Evolutionary conservation across 495 filamentous ascomycete genomes (phyloP).

Genomic region (Peziza echinospora): DNA sequence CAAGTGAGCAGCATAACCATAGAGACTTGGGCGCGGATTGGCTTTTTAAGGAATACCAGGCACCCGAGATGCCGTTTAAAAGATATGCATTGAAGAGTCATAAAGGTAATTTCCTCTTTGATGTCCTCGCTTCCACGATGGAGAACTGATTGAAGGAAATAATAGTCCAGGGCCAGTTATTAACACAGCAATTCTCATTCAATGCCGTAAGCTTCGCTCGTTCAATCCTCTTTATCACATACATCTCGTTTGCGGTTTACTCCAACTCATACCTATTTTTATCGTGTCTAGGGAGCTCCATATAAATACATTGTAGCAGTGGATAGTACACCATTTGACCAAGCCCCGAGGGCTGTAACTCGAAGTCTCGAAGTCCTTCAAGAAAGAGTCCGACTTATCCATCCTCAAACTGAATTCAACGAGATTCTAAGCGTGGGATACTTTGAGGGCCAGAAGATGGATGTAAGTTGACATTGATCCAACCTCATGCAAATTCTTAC

Average conservation of each 20-base stretch:
- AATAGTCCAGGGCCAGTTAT: slow-evolving; percentile 24
- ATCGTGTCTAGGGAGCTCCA: slow-evolving; percentile 50
- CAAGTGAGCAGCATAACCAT: slow-evolving; percentile 21
- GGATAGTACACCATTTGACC: slow-evolving; percentile 37
- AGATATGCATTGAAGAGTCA: slow-evolving; percentile 28
- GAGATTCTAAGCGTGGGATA: slow-evolving; percentile 60
- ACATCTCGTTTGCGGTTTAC: too few species aligned
- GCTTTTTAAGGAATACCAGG: slow-evolving; percentile 41
- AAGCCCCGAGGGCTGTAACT: slow-evolving; percentile 36
- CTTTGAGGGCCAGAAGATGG: slow-evolving; percentile 44
- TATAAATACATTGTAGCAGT: slow-evolving; percentile 64
- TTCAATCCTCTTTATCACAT: neutral
- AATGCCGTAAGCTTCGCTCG: slow-evolving; percentile 39
- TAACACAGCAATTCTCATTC: slow-evolving; percentile 44
- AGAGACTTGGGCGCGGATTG: slow-evolving; percentile 21
- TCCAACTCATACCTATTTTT: too few species aligned
- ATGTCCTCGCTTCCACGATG: too few species aligned
- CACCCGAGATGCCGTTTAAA: slow-evolving; percentile 33
- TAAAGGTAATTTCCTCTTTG: slow-evolving; percentile 25
- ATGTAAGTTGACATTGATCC: slow-evolving; percentile 28
- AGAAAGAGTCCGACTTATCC: slow-evolving; percentile 7
- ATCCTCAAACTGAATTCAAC: slow-evolving; percentile 33
- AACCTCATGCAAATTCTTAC: slow-evolving; percentile 15
- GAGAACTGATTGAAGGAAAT: too few species aligned
- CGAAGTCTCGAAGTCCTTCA: slow-evolving; percentile 24